phyloP scores from a whole-genome alignment of 75 land plant species.

The Pinus albicaulis region DNA sequence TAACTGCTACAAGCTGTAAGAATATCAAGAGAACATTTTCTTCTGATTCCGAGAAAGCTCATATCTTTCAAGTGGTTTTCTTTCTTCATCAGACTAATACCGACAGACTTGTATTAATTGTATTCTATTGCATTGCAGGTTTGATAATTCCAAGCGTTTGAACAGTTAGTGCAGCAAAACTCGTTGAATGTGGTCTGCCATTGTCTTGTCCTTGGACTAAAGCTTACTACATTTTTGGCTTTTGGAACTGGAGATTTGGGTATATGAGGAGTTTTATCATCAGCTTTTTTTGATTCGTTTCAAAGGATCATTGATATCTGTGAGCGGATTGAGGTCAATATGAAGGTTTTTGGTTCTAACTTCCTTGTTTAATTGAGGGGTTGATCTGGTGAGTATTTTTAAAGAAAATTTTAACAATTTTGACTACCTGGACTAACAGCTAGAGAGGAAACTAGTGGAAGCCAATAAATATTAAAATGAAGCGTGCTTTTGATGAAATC shows the following conservation, averaged over 20 bases:
- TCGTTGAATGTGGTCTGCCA: background rate
- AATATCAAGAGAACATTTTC: background rate
- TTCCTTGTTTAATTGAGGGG: background rate
- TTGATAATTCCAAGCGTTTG: background rate
- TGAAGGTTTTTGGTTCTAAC: background rate
- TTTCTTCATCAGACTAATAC: background rate
- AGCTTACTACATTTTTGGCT: background rate
- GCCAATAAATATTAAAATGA: slow-evolving; percentile 21
- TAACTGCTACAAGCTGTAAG: no score
- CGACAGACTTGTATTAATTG: background rate
- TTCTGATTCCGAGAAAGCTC: background rate
- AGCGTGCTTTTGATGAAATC: slow-evolving; percentile 57
- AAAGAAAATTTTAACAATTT: background rate
- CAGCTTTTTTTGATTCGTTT: background rate
- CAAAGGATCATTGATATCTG: background rate
- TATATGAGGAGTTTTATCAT: background rate
- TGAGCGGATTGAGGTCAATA: background rate
- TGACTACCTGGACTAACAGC: no score
- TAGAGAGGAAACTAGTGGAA: background rate
- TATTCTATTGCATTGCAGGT: background rate
- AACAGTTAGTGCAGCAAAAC: background rate
- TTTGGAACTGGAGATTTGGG: background rate
- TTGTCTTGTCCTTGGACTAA: background rate
- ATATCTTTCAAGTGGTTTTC: background rate
- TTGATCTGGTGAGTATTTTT: background rate